Evolutionary conservation across 2,329 filamentous ascomycete species (phyloP).

Genomic region (Clonostachys chloroleuca): DNA sequence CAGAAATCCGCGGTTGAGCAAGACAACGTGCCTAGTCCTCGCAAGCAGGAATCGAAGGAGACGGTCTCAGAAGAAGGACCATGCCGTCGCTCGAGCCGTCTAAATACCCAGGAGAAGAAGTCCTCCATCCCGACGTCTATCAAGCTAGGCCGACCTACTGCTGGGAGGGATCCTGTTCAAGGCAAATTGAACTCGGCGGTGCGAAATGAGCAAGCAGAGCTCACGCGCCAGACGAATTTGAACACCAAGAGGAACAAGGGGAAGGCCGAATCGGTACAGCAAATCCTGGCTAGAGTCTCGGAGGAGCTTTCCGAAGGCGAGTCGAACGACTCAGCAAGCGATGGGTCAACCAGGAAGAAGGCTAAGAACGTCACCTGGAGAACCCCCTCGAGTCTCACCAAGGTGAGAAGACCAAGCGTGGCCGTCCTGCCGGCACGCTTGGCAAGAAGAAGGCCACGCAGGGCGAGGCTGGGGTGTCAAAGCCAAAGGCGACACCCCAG

Average conservation of each 20-base stretch:
- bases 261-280: slow-evolving; percentile 23
- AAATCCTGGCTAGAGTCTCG: slow-evolving; percentile 20
- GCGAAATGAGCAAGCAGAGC: slow-evolving; percentile 22
- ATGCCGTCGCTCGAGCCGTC: slow-evolving; percentile 24
- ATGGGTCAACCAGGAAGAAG: slow-evolving; percentile 6
- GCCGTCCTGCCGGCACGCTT: slow-evolving; percentile 3
- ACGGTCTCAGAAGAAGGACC: slow-evolving; percentile 4
- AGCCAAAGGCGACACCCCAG: slow-evolving; percentile 14
- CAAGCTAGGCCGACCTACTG: slow-evolving; percentile 17
- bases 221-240: slow-evolving; percentile 21
- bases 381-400: slow-evolving; percentile 19
- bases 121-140: slow-evolving; percentile 27
- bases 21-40: not conserved
- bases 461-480: slow-evolving; percentile 12
- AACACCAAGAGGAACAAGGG: slow-evolving; percentile 29
- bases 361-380: slow-evolving; percentile 26
- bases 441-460: slow-evolving; percentile 4
- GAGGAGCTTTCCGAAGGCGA: slow-evolving; percentile 13
- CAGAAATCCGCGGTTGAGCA: slow-evolving; percentile 1
- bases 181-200: slow-evolving; percentile 16
- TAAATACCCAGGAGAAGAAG: slow-evolving; percentile 17
- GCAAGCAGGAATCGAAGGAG: too few species aligned
- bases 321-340: slow-evolving; percentile 8
- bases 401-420: slow-evolving; percentile 12
- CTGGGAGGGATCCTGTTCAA: slow-evolving; percentile 12